These are phyloP conservation scores for Pseudozyma hubeiensis DNA, from an alignment of 1,284 basidiomycete species.

Conservation along the genomic window DNA sequence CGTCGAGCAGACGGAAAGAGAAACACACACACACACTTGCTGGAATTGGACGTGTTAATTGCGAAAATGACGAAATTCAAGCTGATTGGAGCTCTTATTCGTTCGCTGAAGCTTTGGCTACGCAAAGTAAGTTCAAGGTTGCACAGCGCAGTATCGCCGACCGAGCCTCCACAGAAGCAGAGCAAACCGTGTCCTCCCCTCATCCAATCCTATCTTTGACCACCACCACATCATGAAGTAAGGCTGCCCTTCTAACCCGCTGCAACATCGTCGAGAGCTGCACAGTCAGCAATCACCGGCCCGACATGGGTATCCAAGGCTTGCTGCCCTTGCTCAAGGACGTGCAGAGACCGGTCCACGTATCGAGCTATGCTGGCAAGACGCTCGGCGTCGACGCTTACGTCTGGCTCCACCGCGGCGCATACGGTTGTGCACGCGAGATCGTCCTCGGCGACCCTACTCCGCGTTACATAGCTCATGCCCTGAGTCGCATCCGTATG, in stretches of 20 bases:
- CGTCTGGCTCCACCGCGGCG: constrained; percentile 96
- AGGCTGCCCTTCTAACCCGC: too few species aligned
- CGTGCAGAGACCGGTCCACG: constrained; percentile 71
- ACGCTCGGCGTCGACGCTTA: constrained; percentile 85
- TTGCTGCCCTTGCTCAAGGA: constrained; percentile 91
- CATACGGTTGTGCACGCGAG: constrained; percentile 87
- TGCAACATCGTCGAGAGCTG: too few species aligned
- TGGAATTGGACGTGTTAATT: too few species aligned
- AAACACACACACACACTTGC: too few species aligned
- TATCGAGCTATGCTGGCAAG: constrained; percentile 55
- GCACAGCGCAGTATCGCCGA: neutral
- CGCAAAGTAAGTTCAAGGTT: too few species aligned
- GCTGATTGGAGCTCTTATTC: too few species aligned
- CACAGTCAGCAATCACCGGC: neutral
- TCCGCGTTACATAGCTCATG: constrained; percentile 90
- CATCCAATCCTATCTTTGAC: too few species aligned
- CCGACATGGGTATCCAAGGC: constrained; percentile 81
- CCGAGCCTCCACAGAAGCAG: too few species aligned
- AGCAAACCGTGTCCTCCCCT: too few species aligned
- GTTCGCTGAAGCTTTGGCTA: too few species aligned
- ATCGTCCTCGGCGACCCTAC: constrained; percentile 86
- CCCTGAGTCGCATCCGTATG: constrained; percentile 90
- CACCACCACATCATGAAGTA: too few species aligned
- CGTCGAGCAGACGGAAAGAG: neutral
- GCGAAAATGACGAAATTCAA: too few species aligned